Base-by-base conservation (phyloP, 2,329 filamentous ascomycete genomes). In the Dothistroma pini region DNA sequence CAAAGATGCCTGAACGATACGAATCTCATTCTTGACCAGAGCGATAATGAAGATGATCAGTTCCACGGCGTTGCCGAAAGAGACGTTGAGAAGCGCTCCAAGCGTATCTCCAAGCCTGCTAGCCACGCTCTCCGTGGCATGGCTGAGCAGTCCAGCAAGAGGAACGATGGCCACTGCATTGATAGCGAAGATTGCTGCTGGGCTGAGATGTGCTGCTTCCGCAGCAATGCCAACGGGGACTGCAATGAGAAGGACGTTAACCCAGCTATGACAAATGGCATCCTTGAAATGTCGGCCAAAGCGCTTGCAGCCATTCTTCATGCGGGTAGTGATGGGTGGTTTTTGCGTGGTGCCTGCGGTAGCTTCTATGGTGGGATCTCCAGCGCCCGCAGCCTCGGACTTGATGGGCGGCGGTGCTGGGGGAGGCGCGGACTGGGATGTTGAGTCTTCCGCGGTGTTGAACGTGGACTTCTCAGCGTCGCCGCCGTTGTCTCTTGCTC, bases 1-100 rank as follows among this genome's bases (percentile, higher is more conserved):
- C 55, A 96, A 80, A 0, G 93, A 96, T 14, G 93, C 91, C 76
- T 96, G 93, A 25, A 96, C 93, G 68, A 96, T 93, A 62, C 90
- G 87, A 63, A 96, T 95, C 79, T 96, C 86, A 75, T 91, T 81
- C 82, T 91, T 91, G 68, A 87, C 85, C 31, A 93, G 79, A 50
- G 89, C 89, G 76, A 93, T 91, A 74, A 87, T 91, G 74, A 81
- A 82, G 66, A 82, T 77, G 69, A 82, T 82, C 54, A 82, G 69
- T 69, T 82, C 80, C 49, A 82, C 80, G 19, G 80, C 80, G 61
- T 82, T 82, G 64, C 80, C 80, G 61, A 82, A 82, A 1, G 79
- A 80, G 10, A 82, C 79, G 58, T 82, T 82, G 60, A 82, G 76
- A 63, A 82, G 65, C 38, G 80, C 80, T 61, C 80, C 80, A 11